These are phyloP conservation scores for Penicillium psychrosexuale DNA, from an alignment of 2,329 filamentous ascomycete species.

Conservation along the genomic window DNA sequence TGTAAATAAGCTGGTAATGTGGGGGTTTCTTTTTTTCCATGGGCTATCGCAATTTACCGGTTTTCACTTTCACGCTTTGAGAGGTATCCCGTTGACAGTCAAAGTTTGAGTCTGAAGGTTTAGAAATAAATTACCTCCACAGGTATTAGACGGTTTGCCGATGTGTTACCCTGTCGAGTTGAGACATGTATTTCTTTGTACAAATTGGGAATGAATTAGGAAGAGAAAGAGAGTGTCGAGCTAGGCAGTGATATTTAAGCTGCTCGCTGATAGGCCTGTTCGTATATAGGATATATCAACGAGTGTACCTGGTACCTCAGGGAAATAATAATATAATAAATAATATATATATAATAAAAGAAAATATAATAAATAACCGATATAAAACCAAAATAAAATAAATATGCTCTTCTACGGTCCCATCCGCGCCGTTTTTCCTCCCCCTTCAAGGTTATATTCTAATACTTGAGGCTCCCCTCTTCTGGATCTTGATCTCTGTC, in stretches of 20 bases:
- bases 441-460: slow-evolving; percentile 1
- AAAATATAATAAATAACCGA: neutral
- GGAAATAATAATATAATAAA: slow-evolving; percentile 6
- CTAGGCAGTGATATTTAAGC: neutral
- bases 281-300: neutral
- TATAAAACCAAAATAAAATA: neutral
- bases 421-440: slow-evolving; percentile 24
- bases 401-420: slow-evolving; percentile 8
- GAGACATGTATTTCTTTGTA: neutral
- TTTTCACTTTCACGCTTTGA: neutral
- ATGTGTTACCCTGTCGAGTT: neutral
- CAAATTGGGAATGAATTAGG: neutral
- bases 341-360: neutral
- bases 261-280: neutral
- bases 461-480: slow-evolving; percentile 13
- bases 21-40: slow-evolving; percentile 6
- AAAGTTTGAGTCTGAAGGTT: neutral
- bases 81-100: neutral
- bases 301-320: slow-evolving; percentile 4
- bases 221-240: neutral
- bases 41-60: slow-evolving; percentile 18
- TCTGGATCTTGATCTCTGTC: slow-evolving; percentile 7
- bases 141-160: neutral
- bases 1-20: slow-evolving; percentile 9
- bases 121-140: neutral